phyloP scores from a whole-genome alignment of 352 stramenopile genomes.

The Phytophthora quininea region DNA sequence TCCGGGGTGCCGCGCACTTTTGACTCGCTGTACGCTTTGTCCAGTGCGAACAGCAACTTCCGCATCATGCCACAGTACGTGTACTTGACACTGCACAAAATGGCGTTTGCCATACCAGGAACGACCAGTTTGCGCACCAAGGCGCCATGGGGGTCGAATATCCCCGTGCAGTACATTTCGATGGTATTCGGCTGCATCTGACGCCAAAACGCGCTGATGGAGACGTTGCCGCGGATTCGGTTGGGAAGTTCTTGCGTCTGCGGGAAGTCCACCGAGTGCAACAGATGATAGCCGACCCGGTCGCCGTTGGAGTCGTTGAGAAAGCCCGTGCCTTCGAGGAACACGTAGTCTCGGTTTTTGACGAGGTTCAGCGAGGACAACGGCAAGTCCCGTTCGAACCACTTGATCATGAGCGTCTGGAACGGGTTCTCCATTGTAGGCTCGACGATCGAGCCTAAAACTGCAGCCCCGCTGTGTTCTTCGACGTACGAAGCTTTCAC shows the following conservation, averaged over 20 bases:
- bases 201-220: not conserved
- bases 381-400: constrained; percentile 13
- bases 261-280: not conserved
- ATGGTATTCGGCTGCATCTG: too few species aligned
- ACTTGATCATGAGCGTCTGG: constrained; percentile 25
- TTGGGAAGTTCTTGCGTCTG: not conserved
- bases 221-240: not conserved
- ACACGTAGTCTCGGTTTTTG: not conserved
- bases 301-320: not conserved
- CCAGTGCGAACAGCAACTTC: too few species aligned
- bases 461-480: not conserved
- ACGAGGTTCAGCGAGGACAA: not conserved
- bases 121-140: too few species aligned
- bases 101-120: too few species aligned
- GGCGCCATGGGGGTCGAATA: too few species aligned
- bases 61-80: too few species aligned
- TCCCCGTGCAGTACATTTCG: too few species aligned
- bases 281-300: not conserved
- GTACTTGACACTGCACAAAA: too few species aligned
- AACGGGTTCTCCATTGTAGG: constrained; percentile 23
- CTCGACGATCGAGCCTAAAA: constrained; percentile 25
- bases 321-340: not conserved
- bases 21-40: too few species aligned
- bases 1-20: too few species aligned
- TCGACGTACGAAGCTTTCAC: too few species aligned